These are phyloP conservation scores for Epichloe sylvatica DNA, from an alignment of 2,329 filamentous ascomycete genomes.

Conservation along the genomic window DNA sequence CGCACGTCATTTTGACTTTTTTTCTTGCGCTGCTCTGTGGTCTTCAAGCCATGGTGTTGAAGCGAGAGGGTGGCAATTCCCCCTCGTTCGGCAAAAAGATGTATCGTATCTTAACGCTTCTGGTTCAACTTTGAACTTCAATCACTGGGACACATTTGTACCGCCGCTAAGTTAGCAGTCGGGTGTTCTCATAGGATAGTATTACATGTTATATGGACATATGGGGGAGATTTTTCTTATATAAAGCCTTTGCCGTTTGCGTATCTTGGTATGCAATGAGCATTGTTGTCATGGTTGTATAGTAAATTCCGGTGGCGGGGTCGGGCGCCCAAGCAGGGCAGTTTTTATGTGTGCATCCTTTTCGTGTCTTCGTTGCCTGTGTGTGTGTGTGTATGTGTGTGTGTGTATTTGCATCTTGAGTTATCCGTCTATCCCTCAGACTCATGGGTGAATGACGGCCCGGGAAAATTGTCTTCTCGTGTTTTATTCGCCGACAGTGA, in stretches of 20 bases:
- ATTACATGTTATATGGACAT: background rate
- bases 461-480: background rate
- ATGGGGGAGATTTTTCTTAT: background rate
- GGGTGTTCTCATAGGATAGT: background rate
- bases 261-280: background rate
- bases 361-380: background rate
- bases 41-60: conserved; percentile 36
- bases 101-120: conserved; percentile 52
- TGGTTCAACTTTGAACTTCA: background rate
- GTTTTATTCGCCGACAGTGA: conserved; percentile 14
- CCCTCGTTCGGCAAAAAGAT: conserved; percentile 33
- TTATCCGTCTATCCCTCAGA: background rate
- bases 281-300: background rate
- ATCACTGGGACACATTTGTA: background rate
- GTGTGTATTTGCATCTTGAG: background rate
- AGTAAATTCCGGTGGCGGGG: background rate
- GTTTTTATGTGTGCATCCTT: background rate
- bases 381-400: background rate
- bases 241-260: background rate
- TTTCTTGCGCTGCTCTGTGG: conserved; percentile 48
- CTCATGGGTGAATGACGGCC: background rate
- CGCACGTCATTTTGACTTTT: conserved; percentile 16
- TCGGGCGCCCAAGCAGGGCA: background rate
- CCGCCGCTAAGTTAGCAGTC: background rate
- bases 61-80: background rate